Evolutionary conservation across 768 basidiomycete species (phyloP).

Genomic region (Naganishia vishniacii): DNA sequence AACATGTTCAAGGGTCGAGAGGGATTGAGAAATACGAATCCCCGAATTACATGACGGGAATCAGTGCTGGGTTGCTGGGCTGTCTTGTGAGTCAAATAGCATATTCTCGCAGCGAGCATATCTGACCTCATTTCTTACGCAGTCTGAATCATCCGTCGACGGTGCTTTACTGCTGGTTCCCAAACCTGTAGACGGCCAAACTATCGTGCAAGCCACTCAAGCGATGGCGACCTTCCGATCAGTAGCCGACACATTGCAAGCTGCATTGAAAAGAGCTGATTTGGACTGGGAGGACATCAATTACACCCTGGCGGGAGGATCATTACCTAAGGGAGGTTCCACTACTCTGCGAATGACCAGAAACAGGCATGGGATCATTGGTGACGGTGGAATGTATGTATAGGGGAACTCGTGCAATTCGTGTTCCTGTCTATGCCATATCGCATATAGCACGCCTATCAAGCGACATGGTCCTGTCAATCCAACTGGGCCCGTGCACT

Average conservation of each 20-base stretch:
- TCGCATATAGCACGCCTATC: too few species aligned
- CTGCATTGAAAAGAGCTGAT: background rate
- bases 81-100: background rate
- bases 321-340: background rate
- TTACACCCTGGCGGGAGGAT: background rate
- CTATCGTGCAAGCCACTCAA: background rate
- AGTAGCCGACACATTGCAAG: background rate
- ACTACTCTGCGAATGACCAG: background rate
- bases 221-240: background rate
- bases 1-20: too few species aligned
- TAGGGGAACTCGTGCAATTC: background rate
- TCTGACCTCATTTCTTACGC: background rate
- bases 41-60: slow-evolving; percentile 13
- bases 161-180: slow-evolving; percentile 1
- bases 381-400: slow-evolving; percentile 16
- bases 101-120: too few species aligned
- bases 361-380: slow-evolving; percentile 3
- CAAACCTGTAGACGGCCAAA: slow-evolving; percentile 6
- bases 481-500: too few species aligned
- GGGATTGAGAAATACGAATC: background rate
- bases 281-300: background rate
- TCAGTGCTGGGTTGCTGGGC: slow-evolving; percentile 3
- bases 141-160: background rate
- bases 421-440: too few species aligned
- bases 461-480: too few species aligned